phyloP scores from a whole-genome alignment of 345 rosid genomes.

The Heritiera fomes region DNA sequence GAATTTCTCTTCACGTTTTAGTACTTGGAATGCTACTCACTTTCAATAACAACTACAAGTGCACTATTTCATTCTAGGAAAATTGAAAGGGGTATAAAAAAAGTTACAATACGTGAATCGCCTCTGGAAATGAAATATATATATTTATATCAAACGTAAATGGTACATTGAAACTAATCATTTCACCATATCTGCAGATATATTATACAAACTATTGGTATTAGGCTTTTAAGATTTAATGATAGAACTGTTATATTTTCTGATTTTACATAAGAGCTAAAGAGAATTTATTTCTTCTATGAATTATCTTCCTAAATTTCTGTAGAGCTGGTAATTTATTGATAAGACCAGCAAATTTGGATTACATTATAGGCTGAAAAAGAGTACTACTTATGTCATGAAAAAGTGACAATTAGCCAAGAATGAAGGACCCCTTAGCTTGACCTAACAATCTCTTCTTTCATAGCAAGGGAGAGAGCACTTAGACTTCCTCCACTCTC shows the following conservation, averaged over 20 bases:
- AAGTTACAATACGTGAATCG: too few relatives aligned
- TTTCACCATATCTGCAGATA: too few relatives aligned
- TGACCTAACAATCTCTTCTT: conserved; percentile 47
- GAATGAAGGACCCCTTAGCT: not conserved
- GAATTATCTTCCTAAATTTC: not conserved
- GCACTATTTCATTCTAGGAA: not conserved
- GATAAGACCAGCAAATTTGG: not conserved
- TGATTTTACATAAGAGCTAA: not conserved
- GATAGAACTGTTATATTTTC: not conserved
- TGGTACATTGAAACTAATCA: too few relatives aligned
- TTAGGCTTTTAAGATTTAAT: not conserved
- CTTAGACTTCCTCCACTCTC: conserved; percentile 50
- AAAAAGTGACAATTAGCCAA: conserved; percentile 35
- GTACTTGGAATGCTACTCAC: not conserved
- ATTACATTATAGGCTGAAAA: not conserved
- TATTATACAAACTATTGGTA: not conserved
- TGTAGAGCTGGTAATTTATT: conserved; percentile 2
- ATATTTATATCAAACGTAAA: too few relatives aligned
- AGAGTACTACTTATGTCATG: not conserved
- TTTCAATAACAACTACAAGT: not conserved
- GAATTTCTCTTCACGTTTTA: too few relatives aligned
- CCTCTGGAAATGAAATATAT: too few relatives aligned
- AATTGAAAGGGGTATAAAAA: too few relatives aligned
- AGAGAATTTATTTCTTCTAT: not conserved
- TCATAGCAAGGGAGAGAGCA: conserved; percentile 62